Conservation (phyloP, 2,329 filamentous ascomycete species). For the Aspergillus sp. region DNA sequence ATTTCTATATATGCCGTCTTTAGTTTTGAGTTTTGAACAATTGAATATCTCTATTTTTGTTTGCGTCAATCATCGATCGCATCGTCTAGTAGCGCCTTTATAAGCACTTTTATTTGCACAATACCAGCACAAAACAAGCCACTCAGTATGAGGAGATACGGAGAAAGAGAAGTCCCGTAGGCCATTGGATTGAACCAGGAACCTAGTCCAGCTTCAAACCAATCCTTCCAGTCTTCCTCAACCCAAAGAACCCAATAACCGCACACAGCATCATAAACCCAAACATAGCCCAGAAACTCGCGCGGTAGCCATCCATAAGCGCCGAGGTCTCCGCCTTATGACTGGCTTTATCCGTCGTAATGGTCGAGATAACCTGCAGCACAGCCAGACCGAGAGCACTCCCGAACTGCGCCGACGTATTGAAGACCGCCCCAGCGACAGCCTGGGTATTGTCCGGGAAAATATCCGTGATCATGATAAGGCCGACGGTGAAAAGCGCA, state of each 20-base stretch:
- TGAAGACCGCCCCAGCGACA: conserved; percentile 61
- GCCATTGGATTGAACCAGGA: no score
- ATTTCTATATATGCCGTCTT: no score
- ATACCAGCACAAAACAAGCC: no score
- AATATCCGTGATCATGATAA: conserved; percentile 55
- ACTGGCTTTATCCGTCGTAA: conserved; percentile 15
- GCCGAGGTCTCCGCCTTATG: conserved; percentile 24
- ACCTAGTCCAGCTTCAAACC: no score
- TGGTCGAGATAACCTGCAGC: conserved; percentile 25
- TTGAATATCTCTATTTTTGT: no score
- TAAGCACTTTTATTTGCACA: no score
- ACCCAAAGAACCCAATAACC: conserved; percentile 32
- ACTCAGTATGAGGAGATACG: no score
- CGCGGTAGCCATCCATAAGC: conserved; percentile 53
- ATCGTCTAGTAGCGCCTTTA: no score
- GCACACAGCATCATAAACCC: conserved; percentile 43
- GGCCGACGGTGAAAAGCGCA: conserved; percentile 16
- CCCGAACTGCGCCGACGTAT: conserved; percentile 56
- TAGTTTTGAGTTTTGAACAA: no score
- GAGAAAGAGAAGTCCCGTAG: no score
- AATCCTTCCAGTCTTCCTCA: no score
- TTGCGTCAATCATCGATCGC: no score
- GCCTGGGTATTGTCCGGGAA: conserved; percentile 57
- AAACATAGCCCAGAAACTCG: conserved; percentile 56
- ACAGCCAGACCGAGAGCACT: conserved; percentile 36